phyloP scores from a whole-genome alignment of 2,329 filamentous ascomycete species.

The Pestalotiopsis sp. region DNA sequence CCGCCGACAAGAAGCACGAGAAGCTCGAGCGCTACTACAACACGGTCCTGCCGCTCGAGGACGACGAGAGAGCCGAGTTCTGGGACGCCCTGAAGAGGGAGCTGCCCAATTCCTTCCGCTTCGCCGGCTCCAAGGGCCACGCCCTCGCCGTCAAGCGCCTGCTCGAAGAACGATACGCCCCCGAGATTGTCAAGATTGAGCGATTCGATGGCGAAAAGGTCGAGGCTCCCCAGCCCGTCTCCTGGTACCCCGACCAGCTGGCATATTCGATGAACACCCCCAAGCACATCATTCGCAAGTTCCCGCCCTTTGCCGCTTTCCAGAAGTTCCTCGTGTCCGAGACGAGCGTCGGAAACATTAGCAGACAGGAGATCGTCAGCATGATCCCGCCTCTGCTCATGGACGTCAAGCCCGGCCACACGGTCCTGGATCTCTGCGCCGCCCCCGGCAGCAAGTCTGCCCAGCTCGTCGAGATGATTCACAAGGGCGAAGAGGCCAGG shows the following conservation, averaged over 20 bases:
- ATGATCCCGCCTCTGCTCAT: conserved; percentile 98
- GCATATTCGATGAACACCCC: conserved; percentile 98
- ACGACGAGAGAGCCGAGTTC: conserved; percentile 78
- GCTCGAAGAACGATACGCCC: conserved; percentile 86
- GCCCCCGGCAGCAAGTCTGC: conserved; percentile 97
- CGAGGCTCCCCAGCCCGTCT: conserved; percentile 77
- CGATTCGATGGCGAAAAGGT: conserved; percentile 81
- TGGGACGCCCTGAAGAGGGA: conserved; percentile 84
- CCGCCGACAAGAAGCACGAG: conserved; percentile 78
- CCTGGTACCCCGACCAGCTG: conserved; percentile 93
- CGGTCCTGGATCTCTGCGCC: conserved; percentile 92
- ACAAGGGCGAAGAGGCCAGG: conserved; percentile 86
- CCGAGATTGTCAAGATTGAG: conserved; percentile 83
- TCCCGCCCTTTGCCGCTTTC: conserved; percentile 91
- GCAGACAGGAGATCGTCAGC: conserved; percentile 94
- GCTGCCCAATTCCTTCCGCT: conserved; percentile 95
- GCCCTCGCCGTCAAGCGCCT: conserved; percentile 90
- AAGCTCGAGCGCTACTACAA: conserved; percentile 89
- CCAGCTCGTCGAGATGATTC: conserved; percentile 92
- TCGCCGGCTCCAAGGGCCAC: conserved; percentile 94
- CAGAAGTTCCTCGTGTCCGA: conserved; percentile 98
- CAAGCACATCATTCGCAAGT: conserved; percentile 93
- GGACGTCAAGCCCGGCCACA: conserved; percentile 89
- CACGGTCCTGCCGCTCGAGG: conserved; percentile 71
- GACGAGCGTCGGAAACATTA: conserved; percentile 96